phyloP scores from a whole-genome alignment of 768 basidiomycete species.

The Fomitopsis pulvina region DNA sequence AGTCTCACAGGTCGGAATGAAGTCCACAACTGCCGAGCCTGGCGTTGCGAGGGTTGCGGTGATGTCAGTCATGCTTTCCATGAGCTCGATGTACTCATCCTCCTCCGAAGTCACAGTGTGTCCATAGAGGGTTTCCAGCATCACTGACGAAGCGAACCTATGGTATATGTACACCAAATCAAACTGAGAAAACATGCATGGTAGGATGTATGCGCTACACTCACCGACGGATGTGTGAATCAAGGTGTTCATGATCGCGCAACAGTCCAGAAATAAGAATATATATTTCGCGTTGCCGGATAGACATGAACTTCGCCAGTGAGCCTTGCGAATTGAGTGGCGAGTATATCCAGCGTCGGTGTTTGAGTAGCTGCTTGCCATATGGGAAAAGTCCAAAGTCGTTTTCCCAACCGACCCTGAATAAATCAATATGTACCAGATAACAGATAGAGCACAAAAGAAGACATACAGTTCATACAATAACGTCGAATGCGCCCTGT shows the following conservation, averaged over 20 bases:
- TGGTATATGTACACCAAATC: not conserved
- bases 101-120: not conserved
- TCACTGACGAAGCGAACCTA: not conserved
- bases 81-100: not conserved
- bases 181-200: not conserved
- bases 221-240: not conserved
- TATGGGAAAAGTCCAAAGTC: not conserved
- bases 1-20: not conserved
- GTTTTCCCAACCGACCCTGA: not conserved
- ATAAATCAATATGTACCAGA: not conserved
- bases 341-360: not conserved
- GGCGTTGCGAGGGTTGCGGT: not conserved
- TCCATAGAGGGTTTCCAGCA: not conserved
- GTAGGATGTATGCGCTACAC: not conserved
- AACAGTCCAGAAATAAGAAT: not conserved
- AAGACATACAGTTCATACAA: not conserved
- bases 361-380: not conserved
- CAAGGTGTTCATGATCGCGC: not conserved
- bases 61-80: not conserved
- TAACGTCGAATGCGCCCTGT: slow-evolving; percentile 6
- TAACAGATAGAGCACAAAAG: not conserved
- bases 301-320: not conserved
- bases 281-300: not conserved
- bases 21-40: not conserved
- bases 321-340: not conserved